These are phyloP conservation scores for Cyclocybe aegerita DNA, from an alignment of 768 basidiomycete genomes.

Conservation along the genomic window DNA sequence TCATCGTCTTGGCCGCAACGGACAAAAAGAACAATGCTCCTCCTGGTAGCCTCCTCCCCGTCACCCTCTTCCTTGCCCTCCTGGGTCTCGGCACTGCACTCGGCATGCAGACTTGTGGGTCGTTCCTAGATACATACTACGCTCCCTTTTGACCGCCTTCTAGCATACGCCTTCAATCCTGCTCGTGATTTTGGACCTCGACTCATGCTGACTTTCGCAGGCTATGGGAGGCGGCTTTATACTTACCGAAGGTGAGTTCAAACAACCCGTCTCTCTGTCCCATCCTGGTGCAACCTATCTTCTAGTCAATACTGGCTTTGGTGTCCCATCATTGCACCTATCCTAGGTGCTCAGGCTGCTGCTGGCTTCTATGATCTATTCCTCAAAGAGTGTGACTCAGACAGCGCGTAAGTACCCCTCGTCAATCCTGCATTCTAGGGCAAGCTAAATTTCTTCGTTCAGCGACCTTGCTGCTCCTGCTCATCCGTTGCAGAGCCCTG, in stretches of 20 bases:
- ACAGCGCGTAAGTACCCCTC: not conserved
- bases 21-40: constrained; percentile 51
- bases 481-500: no score
- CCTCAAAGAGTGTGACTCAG: constrained; percentile 38
- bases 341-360: constrained; percentile 58
- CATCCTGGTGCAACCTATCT: constrained; percentile 10
- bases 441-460: no score
- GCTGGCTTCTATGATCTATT: constrained; percentile 60
- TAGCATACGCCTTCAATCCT: constrained; percentile 64
- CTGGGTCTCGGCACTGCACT: constrained; percentile 56
- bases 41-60: constrained; percentile 46
- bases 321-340: constrained; percentile 61
- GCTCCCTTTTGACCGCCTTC: not conserved
- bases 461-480: no score
- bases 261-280: not conserved
- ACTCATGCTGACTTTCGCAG: constrained; percentile 68
- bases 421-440: no score
- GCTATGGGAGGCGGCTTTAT: constrained; percentile 55
- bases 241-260: constrained; percentile 39
- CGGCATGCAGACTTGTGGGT: constrained; percentile 59
- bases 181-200: constrained; percentile 70
- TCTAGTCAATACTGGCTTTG: constrained; percentile 73
- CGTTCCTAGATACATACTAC: not conserved
- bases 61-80: constrained; percentile 54
- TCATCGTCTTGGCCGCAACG: constrained; percentile 53